Evolutionary conservation across 805 yeast genomes (phyloP), one percentile per base, ranked within the genome.

Genomic region (Teunomyces atbi): DNA sequence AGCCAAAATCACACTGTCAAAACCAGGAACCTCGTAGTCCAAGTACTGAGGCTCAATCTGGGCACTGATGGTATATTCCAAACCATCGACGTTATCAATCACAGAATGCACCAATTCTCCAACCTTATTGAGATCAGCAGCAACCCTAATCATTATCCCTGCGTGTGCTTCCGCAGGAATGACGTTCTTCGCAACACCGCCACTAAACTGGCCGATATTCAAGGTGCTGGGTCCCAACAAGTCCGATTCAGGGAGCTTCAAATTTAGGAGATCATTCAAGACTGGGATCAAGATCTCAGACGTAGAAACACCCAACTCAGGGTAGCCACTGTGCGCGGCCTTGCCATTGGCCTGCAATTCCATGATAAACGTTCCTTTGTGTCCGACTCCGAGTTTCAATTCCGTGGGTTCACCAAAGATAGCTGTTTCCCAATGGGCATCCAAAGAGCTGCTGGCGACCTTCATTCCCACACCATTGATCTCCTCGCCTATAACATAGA

Each of bases 341-440:
- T 72, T 69, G 3, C 89, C 89, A n/a, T 58, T 53, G n/a, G 75
- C 79, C 13, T 59, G 49, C 20, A 81, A 48, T 4, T 66, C 57
- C 29, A 76, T 73, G 44, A 65, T 53, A 37, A 68, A 76, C 30
- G 72, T 65, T 12, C 89, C 89, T 61, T 84, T 84, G 58, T 84
- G 91, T 10, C 89, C 90, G 4, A 77, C 77, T 11, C 86, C 88
- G 16, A 84, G 67, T 54, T 79, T 82, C 58, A 77, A 68, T 52
- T 83, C 89, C 0, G 91, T 84, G 8, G 91, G 91, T 60, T 84
- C 91, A 10, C 90, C 90, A 64, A 84, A 84, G 26, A 85, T 73
- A 12, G 77, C 89, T 7, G 78, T 54, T 8, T 78, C 78, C 87
- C 87, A 84, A 6, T 62, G 57, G 7, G 70, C 71, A 16, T 72